Conservation (phyloP, 768 basidiomycete genomes). For the Suillus variegatus region DNA sequence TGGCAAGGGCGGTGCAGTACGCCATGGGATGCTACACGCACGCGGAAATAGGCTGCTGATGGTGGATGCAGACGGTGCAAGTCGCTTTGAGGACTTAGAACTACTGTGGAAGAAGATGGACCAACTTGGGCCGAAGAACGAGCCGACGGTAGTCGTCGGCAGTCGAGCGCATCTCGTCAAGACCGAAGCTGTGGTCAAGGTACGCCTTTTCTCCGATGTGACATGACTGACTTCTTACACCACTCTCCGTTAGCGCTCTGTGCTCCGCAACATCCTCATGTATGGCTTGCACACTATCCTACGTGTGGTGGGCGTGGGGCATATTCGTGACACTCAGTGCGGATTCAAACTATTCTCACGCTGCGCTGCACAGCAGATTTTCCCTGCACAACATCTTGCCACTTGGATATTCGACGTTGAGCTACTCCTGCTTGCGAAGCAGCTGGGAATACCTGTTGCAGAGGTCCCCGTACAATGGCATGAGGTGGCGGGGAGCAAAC, state of each 20-base stretch:
- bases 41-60: constrained; percentile 81
- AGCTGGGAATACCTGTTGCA: constrained; percentile 71
- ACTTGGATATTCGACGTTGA: constrained; percentile 99
- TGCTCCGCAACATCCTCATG: constrained; percentile 91
- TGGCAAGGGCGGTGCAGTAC: constrained; percentile 92
- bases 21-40: constrained; percentile 86
- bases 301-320: constrained; percentile 84
- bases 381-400: constrained; percentile 82
- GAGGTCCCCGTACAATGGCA: constrained; percentile 94
- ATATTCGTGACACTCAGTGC: constrained; percentile 94
- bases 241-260: constrained; percentile 61
- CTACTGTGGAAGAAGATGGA: constrained; percentile 79
- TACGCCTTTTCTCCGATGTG: constrained; percentile 33
- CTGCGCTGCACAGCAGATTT: constrained; percentile 75
- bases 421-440: constrained; percentile 81
- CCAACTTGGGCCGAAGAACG: constrained; percentile 46
- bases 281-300: constrained; percentile 89
- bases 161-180: constrained; percentile 91
- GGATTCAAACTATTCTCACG: constrained; percentile 97
- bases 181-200: constrained; percentile 93
- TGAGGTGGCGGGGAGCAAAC: constrained; percentile 91
- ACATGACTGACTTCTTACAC: background rate
- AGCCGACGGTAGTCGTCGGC: constrained; percentile 73
- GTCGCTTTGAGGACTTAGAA: constrained; percentile 82
- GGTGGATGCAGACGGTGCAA: constrained; percentile 95